Conservation (phyloP, 2,329 filamentous ascomycete genomes). For the Sclerotinia nivalis region DNA sequence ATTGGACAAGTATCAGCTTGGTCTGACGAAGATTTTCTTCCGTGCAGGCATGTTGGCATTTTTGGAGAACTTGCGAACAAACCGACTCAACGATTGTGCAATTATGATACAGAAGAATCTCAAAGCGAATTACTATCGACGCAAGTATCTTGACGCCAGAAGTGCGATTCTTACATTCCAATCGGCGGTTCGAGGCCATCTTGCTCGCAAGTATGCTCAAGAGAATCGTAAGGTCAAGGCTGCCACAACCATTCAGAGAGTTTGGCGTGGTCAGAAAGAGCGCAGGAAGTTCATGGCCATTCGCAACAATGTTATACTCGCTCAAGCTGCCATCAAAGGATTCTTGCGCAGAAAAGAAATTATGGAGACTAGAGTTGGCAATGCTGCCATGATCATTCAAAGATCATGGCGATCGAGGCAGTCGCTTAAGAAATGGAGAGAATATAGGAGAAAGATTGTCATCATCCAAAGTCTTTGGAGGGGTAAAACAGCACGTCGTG, state of each 20-base stretch:
- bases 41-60: constrained; percentile 98
- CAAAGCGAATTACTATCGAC: constrained; percentile 90
- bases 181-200: constrained; percentile 72
- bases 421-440: constrained; percentile 78
- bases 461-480: constrained; percentile 93
- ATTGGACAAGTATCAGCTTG: constrained; percentile 93
- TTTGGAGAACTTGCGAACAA: constrained; percentile 90
- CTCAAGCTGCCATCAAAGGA: constrained; percentile 89
- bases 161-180: constrained; percentile 80
- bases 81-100: constrained; percentile 86
- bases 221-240: constrained; percentile 81
- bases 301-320: constrained; percentile 79
- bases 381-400: constrained; percentile 88
- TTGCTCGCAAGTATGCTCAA: constrained; percentile 75
- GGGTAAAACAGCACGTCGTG: constrained; percentile 74
- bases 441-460: constrained; percentile 85
- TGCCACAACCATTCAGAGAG: constrained; percentile 89
- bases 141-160: constrained; percentile 84
- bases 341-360: constrained; percentile 89
- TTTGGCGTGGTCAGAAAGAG: constrained; percentile 92
- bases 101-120: constrained; percentile 99
- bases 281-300: constrained; percentile 77
- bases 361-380: constrained; percentile 89
- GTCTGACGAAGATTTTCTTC: constrained; percentile 99
- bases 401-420: constrained; percentile 81